These are phyloP conservation scores for Pichia kluyveri DNA, from an alignment of 805 yeast genomes.

Conservation along the genomic window DNA sequence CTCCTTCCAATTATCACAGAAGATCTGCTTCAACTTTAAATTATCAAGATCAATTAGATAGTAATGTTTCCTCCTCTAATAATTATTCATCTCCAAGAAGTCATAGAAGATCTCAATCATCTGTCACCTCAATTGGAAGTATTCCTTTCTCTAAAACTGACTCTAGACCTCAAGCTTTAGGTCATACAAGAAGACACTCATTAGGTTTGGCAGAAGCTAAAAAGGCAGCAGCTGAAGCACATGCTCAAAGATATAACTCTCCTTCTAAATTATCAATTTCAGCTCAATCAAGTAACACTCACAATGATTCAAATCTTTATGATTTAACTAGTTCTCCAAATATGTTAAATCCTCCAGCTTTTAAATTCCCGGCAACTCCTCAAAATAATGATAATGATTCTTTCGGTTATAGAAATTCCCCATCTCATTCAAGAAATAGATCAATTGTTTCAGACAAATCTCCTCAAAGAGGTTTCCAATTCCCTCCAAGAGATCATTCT, in stretches of 20 bases:
- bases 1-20: slow-evolving; percentile 21
- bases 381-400: slow-evolving; percentile 8
- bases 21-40: slow-evolving; percentile 21
- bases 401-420: slow-evolving; percentile 3
- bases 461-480: slow-evolving; percentile 49
- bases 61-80: slow-evolving; percentile 8
- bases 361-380: slow-evolving; percentile 47
- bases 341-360: slow-evolving; percentile 26
- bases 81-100: slow-evolving; percentile 16
- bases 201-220: slow-evolving; percentile 88
- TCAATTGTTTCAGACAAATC: slow-evolving; percentile 23
- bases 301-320: not conserved
- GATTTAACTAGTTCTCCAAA: slow-evolving; percentile 9
- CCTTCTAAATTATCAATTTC: slow-evolving; percentile 23
- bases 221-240: slow-evolving; percentile 90
- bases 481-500: slow-evolving; percentile 42
- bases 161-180: slow-evolving; percentile 33
- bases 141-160: slow-evolving; percentile 14
- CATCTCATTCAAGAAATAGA: slow-evolving; percentile 22
- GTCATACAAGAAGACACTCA: slow-evolving; percentile 89
- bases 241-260: slow-evolving; percentile 50
- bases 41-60: slow-evolving; percentile 9
- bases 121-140: slow-evolving; percentile 18
- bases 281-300: not conserved
- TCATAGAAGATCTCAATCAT: slow-evolving; percentile 42